Evolutionary conservation across 163 green algal genomes (phyloP), one percentile per base, ranked within the genome.

Genomic region (Scenedesmus sp.): DNA sequence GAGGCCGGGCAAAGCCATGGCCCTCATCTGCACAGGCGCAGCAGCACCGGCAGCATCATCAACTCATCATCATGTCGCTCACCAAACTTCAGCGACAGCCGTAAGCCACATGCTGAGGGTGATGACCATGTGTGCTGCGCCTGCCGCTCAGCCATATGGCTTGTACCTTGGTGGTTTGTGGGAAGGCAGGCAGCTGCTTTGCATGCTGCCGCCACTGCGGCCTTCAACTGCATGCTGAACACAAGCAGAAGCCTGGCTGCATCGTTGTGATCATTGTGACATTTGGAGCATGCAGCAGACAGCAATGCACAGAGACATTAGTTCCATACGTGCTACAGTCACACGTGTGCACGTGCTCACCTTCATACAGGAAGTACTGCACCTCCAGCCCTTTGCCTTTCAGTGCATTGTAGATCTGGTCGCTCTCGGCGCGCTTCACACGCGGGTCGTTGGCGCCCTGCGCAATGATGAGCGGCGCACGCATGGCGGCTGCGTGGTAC

Each of bases 381-480:
- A 87, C 74, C 12, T 91, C 70, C 87, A 86, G 26, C 0, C 91
- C 93, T 52, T 92, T 91, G 56, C 46, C 74, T 62, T 82, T 93
- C 64, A 94, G 87, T 9, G 93, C 93, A 20, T 90, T 84, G 57
- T 88, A 93, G 64, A 95, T 95, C 89, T 95, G 93, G 90, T 95
- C 92, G 16, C 86, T 89, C 67, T 95, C 93, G 9, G 89, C 89
- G 60, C 91, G 73, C 82, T 93, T 93, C n/a, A 95, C 93, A 8
- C 93, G 82, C 6, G 93, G 93, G 86, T 95, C 93, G 76, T 94
- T 94, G 62, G 85, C 89, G n/a, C 93, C 93, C 84, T 95, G 93
- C 18, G 59, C 93, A 60, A 95, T 93, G 26, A 95, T 52, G 46
- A 95, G 82, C 18, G 93, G 93, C 26, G 76, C 92, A n/a, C 59